Conservation (phyloP, 2,329 filamentous ascomycete species). For the Aspergillus fructus region DNA sequence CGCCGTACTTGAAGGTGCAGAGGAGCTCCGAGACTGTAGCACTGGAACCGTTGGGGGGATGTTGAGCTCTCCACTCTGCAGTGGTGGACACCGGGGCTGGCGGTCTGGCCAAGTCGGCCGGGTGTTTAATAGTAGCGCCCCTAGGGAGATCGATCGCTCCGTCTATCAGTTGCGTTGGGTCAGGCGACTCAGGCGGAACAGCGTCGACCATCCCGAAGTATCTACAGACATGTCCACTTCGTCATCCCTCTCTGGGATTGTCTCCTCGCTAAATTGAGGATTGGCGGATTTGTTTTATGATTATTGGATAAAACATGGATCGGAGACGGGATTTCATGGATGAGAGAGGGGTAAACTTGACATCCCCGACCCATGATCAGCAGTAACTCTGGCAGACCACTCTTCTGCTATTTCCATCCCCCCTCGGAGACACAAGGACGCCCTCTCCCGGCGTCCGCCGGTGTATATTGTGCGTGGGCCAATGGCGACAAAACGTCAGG, state of each 20-base stretch:
- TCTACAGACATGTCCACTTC: not conserved
- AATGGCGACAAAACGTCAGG: slow-evolving; percentile 12
- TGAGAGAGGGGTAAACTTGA: slow-evolving; percentile 10
- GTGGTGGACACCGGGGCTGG: slow-evolving; percentile 9
- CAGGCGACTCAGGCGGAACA: slow-evolving; percentile 1
- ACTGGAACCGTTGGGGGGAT: slow-evolving; percentile 17
- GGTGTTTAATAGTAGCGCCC: slow-evolving; percentile 17
- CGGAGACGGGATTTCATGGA: not conserved
- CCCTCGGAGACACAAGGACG: slow-evolving; percentile 11
- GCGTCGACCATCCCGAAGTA: not conserved
- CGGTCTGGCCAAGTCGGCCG: slow-evolving; percentile 21
- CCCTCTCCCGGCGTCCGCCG: slow-evolving; percentile 9
- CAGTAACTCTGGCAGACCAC: not conserved
- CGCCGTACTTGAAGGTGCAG: slow-evolving; percentile 13
- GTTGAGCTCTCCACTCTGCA: slow-evolving; percentile 10
- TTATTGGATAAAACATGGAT: slow-evolving; percentile 3
- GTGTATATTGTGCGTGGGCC: slow-evolving; percentile 1
- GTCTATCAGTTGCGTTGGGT: slow-evolving; percentile 3
- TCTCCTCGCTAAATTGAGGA: not conserved
- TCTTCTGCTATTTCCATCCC: not conserved
- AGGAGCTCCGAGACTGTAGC: slow-evolving; percentile 1
- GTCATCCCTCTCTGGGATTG: not conserved
- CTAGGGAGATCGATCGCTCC: slow-evolving; percentile 12
- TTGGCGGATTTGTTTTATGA: not conserved
- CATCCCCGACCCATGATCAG: slow-evolving; percentile 4